phyloP scores from a whole-genome alignment of 2,329 filamentous ascomycete genomes.

The Blastomyces parvus region DNA sequence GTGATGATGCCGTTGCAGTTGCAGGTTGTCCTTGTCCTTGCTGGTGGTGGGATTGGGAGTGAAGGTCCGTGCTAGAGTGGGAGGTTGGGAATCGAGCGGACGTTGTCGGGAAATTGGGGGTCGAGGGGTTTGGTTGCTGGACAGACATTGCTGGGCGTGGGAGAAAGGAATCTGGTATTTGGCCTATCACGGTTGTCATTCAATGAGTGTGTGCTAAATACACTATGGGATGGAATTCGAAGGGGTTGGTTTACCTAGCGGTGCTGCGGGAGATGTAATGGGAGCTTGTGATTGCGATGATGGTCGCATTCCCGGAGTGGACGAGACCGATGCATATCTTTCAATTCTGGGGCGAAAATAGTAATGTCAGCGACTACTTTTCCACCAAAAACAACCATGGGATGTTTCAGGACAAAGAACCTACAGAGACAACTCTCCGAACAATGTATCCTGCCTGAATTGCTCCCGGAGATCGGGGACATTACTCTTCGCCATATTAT shows the following conservation, averaged over 20 bases:
- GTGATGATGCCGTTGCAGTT: neutral
- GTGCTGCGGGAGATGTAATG: neutral
- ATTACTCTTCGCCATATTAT: constrained; percentile 91
- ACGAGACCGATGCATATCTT: constrained; percentile 18
- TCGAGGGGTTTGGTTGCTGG: constrained; percentile 7
- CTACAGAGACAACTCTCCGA: constrained; percentile 78
- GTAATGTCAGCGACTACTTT: neutral
- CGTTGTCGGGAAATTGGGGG: constrained; percentile 11
- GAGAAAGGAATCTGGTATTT: constrained; percentile 4
- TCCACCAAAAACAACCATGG: neutral
- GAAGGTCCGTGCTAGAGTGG: constrained; percentile 10
- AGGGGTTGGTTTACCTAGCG: neutral
- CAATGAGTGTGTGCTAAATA: constrained; percentile 5
- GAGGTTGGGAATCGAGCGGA: constrained; percentile 8
- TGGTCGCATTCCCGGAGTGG: constrained; percentile 1
- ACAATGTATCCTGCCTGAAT: constrained; percentile 76
- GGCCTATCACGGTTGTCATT: constrained; percentile 4
- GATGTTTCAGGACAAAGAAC: constrained; percentile 15
- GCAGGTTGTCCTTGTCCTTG: neutral
- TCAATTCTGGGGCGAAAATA: constrained; percentile 19
- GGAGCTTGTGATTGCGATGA: neutral
- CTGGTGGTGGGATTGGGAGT: constrained; percentile 10
- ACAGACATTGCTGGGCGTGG: neutral
- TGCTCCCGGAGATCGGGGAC: constrained; percentile 87
- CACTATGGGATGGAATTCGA: neutral